Evolutionary conservation across 768 basidiomycete species (phyloP), one percentile per base, ranked within the genome.

Genomic region (Mycena pura): DNA sequence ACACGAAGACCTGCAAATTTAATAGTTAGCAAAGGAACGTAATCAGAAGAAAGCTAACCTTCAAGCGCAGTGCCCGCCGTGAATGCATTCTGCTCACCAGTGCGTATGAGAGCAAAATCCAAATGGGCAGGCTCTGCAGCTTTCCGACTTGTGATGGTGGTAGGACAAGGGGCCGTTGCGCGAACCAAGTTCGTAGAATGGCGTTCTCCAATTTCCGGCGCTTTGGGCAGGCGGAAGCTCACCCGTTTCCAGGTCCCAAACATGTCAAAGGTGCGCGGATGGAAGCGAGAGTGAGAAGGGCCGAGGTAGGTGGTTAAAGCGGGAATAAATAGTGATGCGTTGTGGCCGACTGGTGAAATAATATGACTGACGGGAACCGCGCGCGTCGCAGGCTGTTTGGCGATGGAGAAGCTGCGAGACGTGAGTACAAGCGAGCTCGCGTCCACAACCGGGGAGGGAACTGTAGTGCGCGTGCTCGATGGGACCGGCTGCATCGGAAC

Each of bases 1-100:
- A 72, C 34, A 3, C 62, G 54, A 5, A 70, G 52, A 4, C 68
- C 74, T 73, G 32, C 10, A 21, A 24, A 27, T 62, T n/a, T n/a
- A n/a, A n/a, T n/a, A n/a, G n/a, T n/a, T 13, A 53, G 32, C 40
- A 24, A 22, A 21, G 15, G 21, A 31, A 22, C 17, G 7, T 32
- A 48, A 13, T 57, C 13, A 5, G 21, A 22, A 17, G 22, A 22
- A n/a, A 38, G 21, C 9, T 48, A 5, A 46, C 44, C 57, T 31
- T 40, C 29, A 10, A 60, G 45, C 8, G 50, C 31, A 10, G 63
- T 64, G 17, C 32, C 43, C 14, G 51, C 50, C 6, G 63, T 64
- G 6, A 46, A 38, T 3, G 39, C 3, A 32, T 66, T 69, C 6
- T 15, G 28, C 32, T 69, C 68, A 10, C 55, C 62, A 2, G 63